Base-by-base conservation (phyloP, 2,329 filamentous ascomycete genomes). In the Beauveria rudraprayagi region DNA sequence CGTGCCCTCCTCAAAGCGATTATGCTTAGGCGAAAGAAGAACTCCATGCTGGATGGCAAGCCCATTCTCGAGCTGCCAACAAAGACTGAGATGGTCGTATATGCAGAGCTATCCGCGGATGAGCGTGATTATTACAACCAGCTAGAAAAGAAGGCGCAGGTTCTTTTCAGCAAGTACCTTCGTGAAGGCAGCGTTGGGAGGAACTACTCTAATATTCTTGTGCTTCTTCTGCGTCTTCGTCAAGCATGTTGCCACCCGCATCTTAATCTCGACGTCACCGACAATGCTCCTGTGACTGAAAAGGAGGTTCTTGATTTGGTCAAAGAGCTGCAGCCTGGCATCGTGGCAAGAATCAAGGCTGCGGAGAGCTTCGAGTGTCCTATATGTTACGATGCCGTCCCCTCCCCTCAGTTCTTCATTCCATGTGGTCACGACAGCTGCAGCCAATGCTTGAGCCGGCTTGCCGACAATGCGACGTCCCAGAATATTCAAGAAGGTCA, bases 351-450 rank as follows among this genome's bases (percentile, higher is more conserved):
- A 7, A 80, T 94, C 69, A 88, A 77, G 66, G 70, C 69, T 1
- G 70, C 72, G 1, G 78, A 85, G 1, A 81, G 78, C 2, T 90
- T 93, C 55, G 88, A 92, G 70, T 96, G 92, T 68, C 90, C 90
- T 0, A 86, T 94, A 22, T 96, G 92, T 71, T 87, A 89, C 62
- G 92, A 96, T 67, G 85, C 80, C 2, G 84, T 88, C 7, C 79
- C 82, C 16, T 92, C 92, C 64, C 89, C 90, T 0, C 83, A 83
- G 3, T 90, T 96, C 64, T 88, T 92, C 71, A 79, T 91, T 56
- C 91, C 91, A 1, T 96, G 92, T 68, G 92, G 92, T 2, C 92
- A 96, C 69, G 84, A 87, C 63, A 85, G 86, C 26, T 96, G 92
- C 72, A 77, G 81, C 1, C 88, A 92, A 64, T 96, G 92, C 70